phyloP scores from a whole-genome alignment of 495 filamentous ascomycete genomes.

The Chlorociboria aeruginascens region DNA sequence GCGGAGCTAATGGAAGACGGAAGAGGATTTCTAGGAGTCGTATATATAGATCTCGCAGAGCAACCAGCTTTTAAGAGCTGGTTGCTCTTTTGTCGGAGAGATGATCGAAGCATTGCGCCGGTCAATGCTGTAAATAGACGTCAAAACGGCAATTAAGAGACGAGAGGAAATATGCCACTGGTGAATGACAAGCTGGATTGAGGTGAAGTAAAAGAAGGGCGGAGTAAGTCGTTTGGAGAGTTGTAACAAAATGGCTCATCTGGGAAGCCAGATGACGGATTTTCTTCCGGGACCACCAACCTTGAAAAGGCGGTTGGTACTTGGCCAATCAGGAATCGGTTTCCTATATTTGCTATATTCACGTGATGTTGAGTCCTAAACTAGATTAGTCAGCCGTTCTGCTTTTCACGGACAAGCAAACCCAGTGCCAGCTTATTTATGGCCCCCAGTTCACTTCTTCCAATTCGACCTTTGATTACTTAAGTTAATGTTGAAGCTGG shows the following conservation, averaged over 20 bases:
- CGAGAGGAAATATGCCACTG: constrained; percentile 1
- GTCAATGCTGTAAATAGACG: constrained; percentile 9
- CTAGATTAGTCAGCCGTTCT: too few species aligned
- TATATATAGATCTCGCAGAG: constrained; percentile 35
- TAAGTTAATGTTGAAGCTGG: too few species aligned
- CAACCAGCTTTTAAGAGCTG: constrained; percentile 39
- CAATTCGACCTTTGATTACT: too few species aligned
- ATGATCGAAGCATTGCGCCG: constrained; percentile 40
- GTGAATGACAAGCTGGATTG: neutral
- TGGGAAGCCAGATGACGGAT: constrained; percentile 9
- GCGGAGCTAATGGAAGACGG: constrained; percentile 13
- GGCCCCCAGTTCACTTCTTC: too few species aligned
- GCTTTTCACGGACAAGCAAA: too few species aligned
- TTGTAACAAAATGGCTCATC: neutral
- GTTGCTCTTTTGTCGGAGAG: constrained; percentile 34
- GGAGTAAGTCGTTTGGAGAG: constrained; percentile 35
- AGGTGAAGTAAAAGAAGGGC: constrained; percentile 29
- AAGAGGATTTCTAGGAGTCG: constrained; percentile 30
- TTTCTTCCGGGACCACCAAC: neutral
- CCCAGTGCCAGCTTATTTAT: too few species aligned
- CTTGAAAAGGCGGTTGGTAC: neutral
- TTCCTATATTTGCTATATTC: too few species aligned
- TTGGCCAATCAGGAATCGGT: too few species aligned
- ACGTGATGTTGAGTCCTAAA: too few species aligned
- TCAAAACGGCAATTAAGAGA: neutral